Percentiles rank a stretch among this genome's conserved stretches.
Conservation (phyloP, 306 rosid species). For the Herpetospermum pedunculosum region DNA sequence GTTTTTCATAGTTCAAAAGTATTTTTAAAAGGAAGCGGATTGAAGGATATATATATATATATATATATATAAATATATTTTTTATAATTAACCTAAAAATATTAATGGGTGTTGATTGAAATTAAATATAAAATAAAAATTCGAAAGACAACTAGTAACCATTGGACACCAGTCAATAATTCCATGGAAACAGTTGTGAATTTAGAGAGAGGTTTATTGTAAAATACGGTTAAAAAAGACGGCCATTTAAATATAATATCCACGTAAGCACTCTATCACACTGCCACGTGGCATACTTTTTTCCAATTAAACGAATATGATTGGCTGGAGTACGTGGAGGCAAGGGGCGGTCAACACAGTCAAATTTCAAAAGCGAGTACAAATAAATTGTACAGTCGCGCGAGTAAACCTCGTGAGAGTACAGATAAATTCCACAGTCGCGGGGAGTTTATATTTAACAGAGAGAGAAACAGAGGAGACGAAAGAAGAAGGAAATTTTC, state of each 20-base stretch:
- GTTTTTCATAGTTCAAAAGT: too few relatives aligned
- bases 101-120: too few relatives aligned
- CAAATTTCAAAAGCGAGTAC: neutral
- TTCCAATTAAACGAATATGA: neutral
- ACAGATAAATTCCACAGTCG: neutral
- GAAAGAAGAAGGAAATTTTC: neutral
- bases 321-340: conserved; percentile 9
- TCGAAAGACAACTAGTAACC: too few relatives aligned
- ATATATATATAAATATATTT: too few relatives aligned
- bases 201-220: neutral
- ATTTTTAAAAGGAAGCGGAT: too few relatives aligned
- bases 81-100: too few relatives aligned
- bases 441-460: neutral
- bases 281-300: neutral
- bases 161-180: neutral
- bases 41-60: too few relatives aligned
- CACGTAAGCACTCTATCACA: neutral
- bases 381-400: neutral
- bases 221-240: neutral
- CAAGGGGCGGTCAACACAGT: neutral
- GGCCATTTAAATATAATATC: neutral
- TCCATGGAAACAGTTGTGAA: neutral
- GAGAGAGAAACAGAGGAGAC: neutral
- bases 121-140: too few relatives aligned
- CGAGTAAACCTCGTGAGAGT: neutral